phyloP scores from a whole-genome alignment of 352 stramenopile species.

The Globisporangium spiculum region DNA sequence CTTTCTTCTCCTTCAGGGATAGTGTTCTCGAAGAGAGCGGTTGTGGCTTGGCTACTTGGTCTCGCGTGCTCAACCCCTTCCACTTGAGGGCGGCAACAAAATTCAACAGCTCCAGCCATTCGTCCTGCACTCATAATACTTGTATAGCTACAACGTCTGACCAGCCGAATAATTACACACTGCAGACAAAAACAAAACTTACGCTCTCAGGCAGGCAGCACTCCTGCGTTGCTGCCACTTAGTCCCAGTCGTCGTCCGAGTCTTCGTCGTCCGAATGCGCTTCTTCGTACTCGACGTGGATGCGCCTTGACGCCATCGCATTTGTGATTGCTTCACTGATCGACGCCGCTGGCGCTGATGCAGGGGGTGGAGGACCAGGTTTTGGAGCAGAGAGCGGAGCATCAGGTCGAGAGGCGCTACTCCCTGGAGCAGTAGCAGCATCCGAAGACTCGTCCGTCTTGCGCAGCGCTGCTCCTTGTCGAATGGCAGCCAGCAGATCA shows the following conservation, averaged over 20 bases:
- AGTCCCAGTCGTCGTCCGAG: conserved; percentile 83
- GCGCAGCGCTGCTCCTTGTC: conserved; percentile 57
- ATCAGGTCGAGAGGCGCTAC: background rate
- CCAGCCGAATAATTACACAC: background rate
- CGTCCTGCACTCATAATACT: background rate
- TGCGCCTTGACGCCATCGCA: conserved; percentile 73
- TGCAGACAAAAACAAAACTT: conserved; percentile 10
- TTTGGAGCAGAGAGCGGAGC: conserved; percentile 18
- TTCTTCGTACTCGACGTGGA: conserved; percentile 81
- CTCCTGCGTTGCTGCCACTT: conserved; percentile 9
- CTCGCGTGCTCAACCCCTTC: conserved; percentile 9
- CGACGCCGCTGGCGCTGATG: conserved; percentile 42
- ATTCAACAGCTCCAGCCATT: background rate
- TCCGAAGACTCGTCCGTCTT: conserved; percentile 23
- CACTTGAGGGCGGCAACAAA: conserved; percentile 12
- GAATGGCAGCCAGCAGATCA: conserved; percentile 77
- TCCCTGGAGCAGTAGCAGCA: background rate
- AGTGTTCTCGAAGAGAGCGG: background rate
- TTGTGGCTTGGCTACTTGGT: background rate
- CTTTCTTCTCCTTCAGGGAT: conserved; percentile 5
- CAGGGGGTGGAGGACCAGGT: conserved; percentile 21
- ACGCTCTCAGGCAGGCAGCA: background rate
- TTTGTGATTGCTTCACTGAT: conserved; percentile 83
- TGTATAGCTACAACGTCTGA: conserved; percentile 9
- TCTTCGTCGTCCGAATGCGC: conserved; percentile 51